Evolutionary conservation across 2,329 filamentous ascomycete genomes (phyloP).

Genomic region (Gliomastix tumulicola): DNA sequence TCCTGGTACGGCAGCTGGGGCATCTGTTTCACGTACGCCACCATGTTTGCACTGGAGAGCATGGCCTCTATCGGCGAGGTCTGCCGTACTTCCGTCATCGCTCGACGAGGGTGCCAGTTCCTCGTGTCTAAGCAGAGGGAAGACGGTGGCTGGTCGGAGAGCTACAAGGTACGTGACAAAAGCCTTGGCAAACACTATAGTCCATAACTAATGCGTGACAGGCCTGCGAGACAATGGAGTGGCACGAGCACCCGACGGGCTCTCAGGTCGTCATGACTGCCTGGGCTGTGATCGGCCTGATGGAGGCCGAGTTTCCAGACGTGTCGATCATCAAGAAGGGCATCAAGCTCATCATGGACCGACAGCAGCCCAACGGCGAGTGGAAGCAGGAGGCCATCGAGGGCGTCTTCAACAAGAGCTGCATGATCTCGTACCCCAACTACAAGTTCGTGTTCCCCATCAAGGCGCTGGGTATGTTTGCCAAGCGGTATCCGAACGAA

Average conservation of each 20-base stretch:
- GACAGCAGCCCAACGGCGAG: constrained; percentile 84
- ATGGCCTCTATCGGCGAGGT: constrained; percentile 75
- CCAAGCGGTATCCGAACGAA: constrained; percentile 61
- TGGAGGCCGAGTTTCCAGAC: constrained; percentile 78
- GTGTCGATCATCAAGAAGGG: constrained; percentile 65
- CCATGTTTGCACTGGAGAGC: constrained; percentile 91
- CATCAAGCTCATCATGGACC: constrained; percentile 72
- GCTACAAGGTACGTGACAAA: constrained; percentile 58
- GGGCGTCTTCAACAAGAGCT: constrained; percentile 97
- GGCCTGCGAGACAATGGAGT: constrained; percentile 71
- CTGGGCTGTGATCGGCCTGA: constrained; percentile 77
- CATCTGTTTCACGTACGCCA: constrained; percentile 95
- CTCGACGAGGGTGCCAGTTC: constrained; percentile 76
- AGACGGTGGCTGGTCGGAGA: constrained; percentile 96
- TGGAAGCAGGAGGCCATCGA: constrained; percentile 96
- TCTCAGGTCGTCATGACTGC: constrained; percentile 93
- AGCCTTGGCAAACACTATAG: constrained; percentile 2
- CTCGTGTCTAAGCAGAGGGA: constrained; percentile 75
- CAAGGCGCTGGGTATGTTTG: constrained; percentile 89
- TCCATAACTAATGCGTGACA: constrained; percentile 21
- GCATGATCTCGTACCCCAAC: constrained; percentile 99
- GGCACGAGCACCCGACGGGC: constrained; percentile 64
- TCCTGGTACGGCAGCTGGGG: constrained; percentile 98
- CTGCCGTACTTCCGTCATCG: constrained; percentile 64
- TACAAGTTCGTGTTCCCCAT: constrained; percentile 97